Percentiles rank a stretch among this genome's conserved stretches.
Conservation (phyloP, 768 basidiomycete genomes). For the Tulasnella calospora region DNA sequence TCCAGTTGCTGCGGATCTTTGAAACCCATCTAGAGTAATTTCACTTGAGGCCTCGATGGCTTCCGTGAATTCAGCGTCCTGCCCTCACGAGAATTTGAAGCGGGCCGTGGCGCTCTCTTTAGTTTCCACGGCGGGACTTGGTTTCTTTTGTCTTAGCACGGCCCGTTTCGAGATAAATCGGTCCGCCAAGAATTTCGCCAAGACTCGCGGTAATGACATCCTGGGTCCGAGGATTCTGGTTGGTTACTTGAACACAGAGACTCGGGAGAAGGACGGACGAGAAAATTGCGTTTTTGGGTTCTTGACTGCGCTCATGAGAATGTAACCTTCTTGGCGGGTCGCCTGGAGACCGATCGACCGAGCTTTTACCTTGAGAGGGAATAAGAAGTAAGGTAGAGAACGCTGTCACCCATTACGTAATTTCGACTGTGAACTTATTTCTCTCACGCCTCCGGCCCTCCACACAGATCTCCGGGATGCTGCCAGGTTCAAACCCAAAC, state of each 20-base stretch:
- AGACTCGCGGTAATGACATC: background rate
- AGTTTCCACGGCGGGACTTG: background rate
- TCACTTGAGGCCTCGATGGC: background rate
- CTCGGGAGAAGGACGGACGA: background rate
- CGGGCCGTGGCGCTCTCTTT: background rate
- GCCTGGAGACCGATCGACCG: background rate
- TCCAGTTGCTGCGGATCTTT: background rate
- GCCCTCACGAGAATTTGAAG: background rate
- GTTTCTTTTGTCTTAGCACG: background rate
- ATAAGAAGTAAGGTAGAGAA: background rate
- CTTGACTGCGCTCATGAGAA: background rate
- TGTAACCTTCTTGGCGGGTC: background rate
- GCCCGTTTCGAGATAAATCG: background rate
- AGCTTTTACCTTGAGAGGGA: background rate
- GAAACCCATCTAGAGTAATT: background rate
- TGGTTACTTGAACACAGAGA: background rate
- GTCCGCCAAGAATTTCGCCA: background rate
- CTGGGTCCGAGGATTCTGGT: background rate
- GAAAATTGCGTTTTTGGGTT: background rate
- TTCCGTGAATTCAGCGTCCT: background rate
- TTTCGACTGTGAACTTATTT: background rate
- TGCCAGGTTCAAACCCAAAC: background rate
- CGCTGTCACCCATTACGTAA: background rate
- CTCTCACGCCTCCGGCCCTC: background rate
- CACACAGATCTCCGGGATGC: background rate